Evolutionary conservation across 192 early-diverging fungal species (phyloP), one percentile per base, ranked within the genome.

Genomic region (Coemansia sp.): DNA sequence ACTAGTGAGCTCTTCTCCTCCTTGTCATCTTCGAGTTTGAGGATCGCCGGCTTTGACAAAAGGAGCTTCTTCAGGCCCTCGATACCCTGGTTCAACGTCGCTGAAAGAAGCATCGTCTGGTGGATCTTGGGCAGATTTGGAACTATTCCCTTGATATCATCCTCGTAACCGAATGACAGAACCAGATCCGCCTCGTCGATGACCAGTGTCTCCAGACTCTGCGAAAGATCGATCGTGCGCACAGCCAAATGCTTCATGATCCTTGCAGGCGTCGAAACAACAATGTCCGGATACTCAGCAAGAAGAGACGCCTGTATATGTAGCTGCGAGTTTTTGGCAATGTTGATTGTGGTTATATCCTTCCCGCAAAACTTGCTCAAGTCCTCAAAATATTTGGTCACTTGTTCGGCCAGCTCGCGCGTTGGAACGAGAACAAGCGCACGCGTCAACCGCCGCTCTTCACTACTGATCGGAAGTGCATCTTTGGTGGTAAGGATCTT

Each of bases 181-280:
- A 99, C 88, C 57, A 97, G 75, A 79, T 99, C 97, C 0, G 95
- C 95, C 80, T 99, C 97, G 59, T 99, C 97, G 46, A 99, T 92
- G 18, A 97, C 93, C 46, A 99, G 84, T 10, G 88, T 91, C 59
- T 95, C 90, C 40, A 96, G 74, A 9, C 77, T 66, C 4, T 82
- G 70, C 33, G 76, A 74, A 61, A 94, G 53, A 5, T 64, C 72
- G 25, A 93, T 66, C 55, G 63, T 86, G 40, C 75, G 63, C 18
- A 87, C 58, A 42, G 87, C 86, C 5, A 99, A 70, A 64, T 94
- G 94, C 34, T 88, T 83, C 34, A 94, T 83, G 57, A 91, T 85
- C 70, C 87, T 88, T 34, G 87, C 88, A 9, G 97, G 95, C 34
- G 97, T 99, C 4, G 92, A 70, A 23, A 99, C 86, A 28, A 99